Conservation (phyloP, 1,139 yeast species). For the Taphrina pruni region DNA sequence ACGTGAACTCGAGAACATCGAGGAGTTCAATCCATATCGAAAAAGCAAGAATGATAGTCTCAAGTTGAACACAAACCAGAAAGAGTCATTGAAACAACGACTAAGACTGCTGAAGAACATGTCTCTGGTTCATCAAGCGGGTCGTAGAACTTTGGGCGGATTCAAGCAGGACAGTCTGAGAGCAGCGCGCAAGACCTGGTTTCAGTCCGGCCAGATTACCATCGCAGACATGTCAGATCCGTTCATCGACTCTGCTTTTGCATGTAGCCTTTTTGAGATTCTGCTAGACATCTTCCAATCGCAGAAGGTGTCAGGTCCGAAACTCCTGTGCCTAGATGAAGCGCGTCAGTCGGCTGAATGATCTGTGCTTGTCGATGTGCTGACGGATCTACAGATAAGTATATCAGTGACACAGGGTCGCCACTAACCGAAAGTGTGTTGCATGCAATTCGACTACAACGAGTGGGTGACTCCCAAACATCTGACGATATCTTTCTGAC, state of each 20-base stretch:
- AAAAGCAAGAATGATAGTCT: neutral
- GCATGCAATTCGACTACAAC: slow-evolving; percentile 4
- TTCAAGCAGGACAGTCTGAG: neutral
- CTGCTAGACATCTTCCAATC: neutral
- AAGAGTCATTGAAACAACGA: slow-evolving; percentile 1
- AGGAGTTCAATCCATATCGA: neutral
- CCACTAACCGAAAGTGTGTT: slow-evolving; percentile 3
- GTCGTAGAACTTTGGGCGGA: neutral
- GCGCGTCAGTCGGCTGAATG: neutral
- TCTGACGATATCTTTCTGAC: neutral
- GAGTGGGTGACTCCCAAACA: neutral
- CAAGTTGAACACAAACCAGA: neutral
- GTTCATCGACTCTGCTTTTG: neutral
- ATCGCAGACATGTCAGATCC: slow-evolving; percentile 7
- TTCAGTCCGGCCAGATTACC: neutral
- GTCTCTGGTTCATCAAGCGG: slow-evolving; percentile 10
- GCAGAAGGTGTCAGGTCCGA: slow-evolving; percentile 11
- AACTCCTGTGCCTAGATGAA: slow-evolving; percentile 10
- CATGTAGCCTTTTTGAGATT: slow-evolving; percentile 7
- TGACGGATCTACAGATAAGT: neutral
- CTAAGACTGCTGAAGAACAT: neutral
- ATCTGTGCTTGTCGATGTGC: neutral
- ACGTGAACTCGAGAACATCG: slow-evolving; percentile 7
- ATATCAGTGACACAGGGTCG: neutral
- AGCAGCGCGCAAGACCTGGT: slow-evolving; percentile 4